Percentiles rank a stretch among this genome's conserved stretches.
Conservation (phyloP, 2,329 filamentous ascomycete species). For the Aspergillus carbonarius region DNA sequence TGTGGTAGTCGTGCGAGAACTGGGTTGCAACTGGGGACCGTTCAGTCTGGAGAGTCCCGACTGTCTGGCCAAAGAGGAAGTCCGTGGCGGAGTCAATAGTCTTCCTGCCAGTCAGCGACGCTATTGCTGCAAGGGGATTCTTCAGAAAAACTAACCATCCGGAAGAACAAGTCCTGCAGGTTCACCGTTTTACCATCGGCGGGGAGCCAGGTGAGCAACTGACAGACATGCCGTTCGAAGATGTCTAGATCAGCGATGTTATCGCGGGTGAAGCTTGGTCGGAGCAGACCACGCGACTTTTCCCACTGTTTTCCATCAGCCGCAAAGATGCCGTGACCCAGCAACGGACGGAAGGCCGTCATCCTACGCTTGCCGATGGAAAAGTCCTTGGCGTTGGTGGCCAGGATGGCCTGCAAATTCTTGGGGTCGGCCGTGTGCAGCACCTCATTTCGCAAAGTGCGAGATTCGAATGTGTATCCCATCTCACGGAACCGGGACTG, state of each 20-base stretch:
- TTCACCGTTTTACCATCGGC: constrained; percentile 22
- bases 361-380: constrained; percentile 2
- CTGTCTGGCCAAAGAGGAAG: constrained; percentile 39
- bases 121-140: background rate
- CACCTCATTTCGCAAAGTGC: background rate
- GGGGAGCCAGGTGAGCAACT: constrained; percentile 30
- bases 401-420: constrained; percentile 17
- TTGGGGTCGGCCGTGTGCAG: constrained; percentile 2
- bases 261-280: constrained; percentile 35
- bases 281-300: constrained; percentile 33
- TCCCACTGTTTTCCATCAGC: constrained; percentile 24
- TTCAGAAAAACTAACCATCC: constrained; percentile 15
- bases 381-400: constrained; percentile 15
- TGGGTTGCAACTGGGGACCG: background rate
- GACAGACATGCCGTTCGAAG: constrained; percentile 31
- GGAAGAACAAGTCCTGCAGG: constrained; percentile 41
- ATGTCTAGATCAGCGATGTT: constrained; percentile 33
- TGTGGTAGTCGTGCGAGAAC: constrained; percentile 26
- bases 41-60: constrained; percentile 12
- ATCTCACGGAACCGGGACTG: background rate
- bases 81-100: constrained; percentile 41
- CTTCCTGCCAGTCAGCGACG: constrained; percentile 12
- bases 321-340: constrained; percentile 20
- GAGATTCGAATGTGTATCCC: background rate
- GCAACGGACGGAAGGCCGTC: constrained; percentile 8